Conservation (phyloP, 495 filamentous ascomycete species). For the Opeltia flavorubescens region DNA sequence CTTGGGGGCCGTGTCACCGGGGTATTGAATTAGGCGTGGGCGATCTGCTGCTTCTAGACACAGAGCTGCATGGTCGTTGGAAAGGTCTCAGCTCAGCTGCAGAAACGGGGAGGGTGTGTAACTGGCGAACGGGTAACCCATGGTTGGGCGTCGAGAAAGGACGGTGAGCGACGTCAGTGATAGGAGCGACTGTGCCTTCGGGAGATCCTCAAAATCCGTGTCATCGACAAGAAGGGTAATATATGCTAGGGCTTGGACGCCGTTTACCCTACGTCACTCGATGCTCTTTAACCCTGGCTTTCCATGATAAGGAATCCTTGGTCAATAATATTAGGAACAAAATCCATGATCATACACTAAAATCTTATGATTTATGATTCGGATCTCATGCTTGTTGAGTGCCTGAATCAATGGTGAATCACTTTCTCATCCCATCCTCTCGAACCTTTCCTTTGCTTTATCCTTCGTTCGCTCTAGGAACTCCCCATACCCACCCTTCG, state of each 20-base stretch:
- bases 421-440: slow-evolving; percentile 38
- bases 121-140: not conserved
- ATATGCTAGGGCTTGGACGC: too few species aligned
- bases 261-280: too few species aligned
- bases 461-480: slow-evolving; percentile 71
- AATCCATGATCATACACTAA: too few species aligned
- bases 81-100: not conserved
- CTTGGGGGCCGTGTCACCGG: not conserved
- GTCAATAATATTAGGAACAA: too few species aligned
- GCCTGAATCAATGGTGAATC: too few species aligned
- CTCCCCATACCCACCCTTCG: slow-evolving; percentile 51
- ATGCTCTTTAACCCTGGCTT: too few species aligned
- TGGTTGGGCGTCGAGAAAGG: not conserved
- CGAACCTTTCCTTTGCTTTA: slow-evolving; percentile 65
- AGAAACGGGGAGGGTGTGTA: not conserved
- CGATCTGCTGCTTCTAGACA: not conserved
- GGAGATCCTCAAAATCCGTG: not conserved
- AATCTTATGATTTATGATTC: too few species aligned
- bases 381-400: too few species aligned
- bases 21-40: not conserved
- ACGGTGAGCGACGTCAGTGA: not conserved
- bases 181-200: slow-evolving; percentile 1
- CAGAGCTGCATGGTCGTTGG: not conserved
- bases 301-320: too few species aligned
- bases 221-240: too few species aligned